Evolutionary conservation across 352 stramenopile genomes (phyloP).

Genomic region (Globisporangium mamillatum): DNA sequence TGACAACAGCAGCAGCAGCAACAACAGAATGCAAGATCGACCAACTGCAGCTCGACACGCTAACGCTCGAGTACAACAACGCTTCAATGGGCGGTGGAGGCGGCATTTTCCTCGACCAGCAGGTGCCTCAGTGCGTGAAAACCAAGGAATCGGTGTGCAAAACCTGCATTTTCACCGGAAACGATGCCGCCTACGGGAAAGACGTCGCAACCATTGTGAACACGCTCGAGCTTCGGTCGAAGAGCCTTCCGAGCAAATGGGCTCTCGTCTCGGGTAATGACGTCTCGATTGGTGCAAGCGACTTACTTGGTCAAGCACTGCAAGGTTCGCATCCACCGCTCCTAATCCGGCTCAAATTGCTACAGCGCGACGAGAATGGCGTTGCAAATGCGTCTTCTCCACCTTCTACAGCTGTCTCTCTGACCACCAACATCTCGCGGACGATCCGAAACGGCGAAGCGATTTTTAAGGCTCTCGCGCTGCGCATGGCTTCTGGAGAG

Average conservation of each 20-base stretch:
- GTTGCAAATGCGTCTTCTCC: not conserved
- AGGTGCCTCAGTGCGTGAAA: conserved; percentile 11
- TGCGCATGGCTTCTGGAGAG: not conserved
- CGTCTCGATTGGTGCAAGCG: not conserved
- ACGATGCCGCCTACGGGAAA: conserved; percentile 2
- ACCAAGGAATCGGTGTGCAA: not conserved
- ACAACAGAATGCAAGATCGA: not conserved
- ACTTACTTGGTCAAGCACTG: conserved; percentile 3
- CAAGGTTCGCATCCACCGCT: not conserved
- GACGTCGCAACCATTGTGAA: conserved; percentile 12
- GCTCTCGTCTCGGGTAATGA: conserved; percentile 5
- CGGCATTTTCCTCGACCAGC: conserved; percentile 13
- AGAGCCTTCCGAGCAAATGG: not conserved
- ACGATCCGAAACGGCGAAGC: conserved; percentile 6
- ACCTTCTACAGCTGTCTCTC: not conserved
- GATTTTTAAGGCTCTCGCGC: conserved; percentile 2
- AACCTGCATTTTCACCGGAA: conserved; percentile 1
- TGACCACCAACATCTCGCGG: conserved; percentile 7
- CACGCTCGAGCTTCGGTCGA: not conserved
- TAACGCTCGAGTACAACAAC: conserved; percentile 13
- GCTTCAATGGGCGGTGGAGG: conserved; percentile 15
- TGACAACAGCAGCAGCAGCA: not conserved
- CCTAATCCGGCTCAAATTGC: conserved; percentile 5
- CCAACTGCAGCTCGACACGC: not conserved
- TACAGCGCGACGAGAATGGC: not conserved